Percentiles rank a stretch among this genome's conserved stretches.
Evolutionary conservation across 768 basidiomycete genomes (phyloP).

Genomic region (Amanita exitialis): DNA sequence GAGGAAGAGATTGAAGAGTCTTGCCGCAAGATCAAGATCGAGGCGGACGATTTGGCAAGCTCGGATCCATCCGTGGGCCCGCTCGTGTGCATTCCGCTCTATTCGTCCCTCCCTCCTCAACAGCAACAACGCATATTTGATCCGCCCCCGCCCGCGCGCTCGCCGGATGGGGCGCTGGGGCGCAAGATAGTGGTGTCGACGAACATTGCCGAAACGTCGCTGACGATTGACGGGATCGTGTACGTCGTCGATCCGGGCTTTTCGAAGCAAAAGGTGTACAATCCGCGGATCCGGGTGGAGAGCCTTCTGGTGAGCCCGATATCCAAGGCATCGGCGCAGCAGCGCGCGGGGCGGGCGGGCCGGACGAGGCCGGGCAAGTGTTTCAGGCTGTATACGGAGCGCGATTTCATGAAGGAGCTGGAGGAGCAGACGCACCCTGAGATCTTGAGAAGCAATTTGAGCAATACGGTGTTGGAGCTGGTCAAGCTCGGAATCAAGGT

Average conservation of each 20-base stretch:
- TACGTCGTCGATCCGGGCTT: constrained; percentile 98
- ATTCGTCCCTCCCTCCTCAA: constrained; percentile 88
- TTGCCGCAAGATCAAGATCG: constrained; percentile 85
- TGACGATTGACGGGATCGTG: constrained; percentile 99
- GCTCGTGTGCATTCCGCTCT: constrained; percentile 82
- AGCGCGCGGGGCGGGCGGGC: constrained; percentile 93
- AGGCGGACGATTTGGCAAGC: constrained; percentile 76
- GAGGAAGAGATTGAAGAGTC: constrained; percentile 98
- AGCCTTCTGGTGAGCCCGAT: constrained; percentile 89
- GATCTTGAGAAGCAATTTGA: constrained; percentile 87
- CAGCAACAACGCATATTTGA: constrained; percentile 98
- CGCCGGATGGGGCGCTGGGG: constrained; percentile 65
- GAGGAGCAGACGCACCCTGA: constrained; percentile 98
- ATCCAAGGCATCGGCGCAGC: constrained; percentile 94
- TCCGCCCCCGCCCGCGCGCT: constrained; percentile 57
- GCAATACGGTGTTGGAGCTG: constrained; percentile 87
- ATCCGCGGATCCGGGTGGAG: constrained; percentile 94
- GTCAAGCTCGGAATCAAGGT: constrained; percentile 92
- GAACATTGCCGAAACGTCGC: constrained; percentile 94
- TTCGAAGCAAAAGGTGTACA: constrained; percentile 97
- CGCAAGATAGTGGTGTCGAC: constrained; percentile 94
- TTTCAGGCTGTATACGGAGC: constrained; percentile 93
- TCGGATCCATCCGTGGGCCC: constrained; percentile 77
- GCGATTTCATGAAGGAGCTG: constrained; percentile 91
- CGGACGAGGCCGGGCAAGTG: constrained; percentile 96